Conservation (phyloP, 2,329 filamentous ascomycete species). For the Fusarium nanum region DNA sequence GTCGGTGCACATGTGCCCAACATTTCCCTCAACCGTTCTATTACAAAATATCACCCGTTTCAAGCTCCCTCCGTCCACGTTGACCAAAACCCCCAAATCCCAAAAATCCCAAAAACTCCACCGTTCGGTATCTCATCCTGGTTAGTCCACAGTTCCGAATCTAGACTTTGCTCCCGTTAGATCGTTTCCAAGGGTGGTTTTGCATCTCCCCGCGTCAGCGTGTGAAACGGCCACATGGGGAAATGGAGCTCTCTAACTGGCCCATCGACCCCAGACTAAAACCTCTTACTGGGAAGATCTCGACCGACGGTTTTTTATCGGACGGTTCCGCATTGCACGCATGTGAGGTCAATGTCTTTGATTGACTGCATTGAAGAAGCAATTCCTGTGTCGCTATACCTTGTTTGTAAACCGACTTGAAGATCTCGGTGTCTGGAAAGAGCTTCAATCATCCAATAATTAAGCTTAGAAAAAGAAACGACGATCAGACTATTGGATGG, state of each 20-base stretch:
- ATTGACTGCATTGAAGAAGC: background rate
- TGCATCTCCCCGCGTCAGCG: conserved; percentile 6
- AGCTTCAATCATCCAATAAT: background rate
- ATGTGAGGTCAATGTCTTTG: background rate
- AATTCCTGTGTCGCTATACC: conserved; percentile 4
- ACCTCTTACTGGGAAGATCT: background rate
- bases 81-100: too few relatives aligned
- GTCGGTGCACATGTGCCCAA: background rate
- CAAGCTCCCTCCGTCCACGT: too few relatives aligned
- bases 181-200: background rate
- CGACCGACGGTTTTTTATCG: background rate
- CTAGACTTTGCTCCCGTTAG: conserved; percentile 14
- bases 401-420: conserved; percentile 10
- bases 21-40: background rate
- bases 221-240: conserved; percentile 38
- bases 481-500: background rate
- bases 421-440: conserved; percentile 6
- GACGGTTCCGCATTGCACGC: background rate
- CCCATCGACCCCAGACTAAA: conserved; percentile 4
- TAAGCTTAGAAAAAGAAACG: background rate
- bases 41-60: background rate
- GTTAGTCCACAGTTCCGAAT: conserved; percentile 21
- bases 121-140: conserved; percentile 29
- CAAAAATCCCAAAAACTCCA: conserved; percentile 10
- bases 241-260: conserved; percentile 28